Evolutionary conservation across 192 early-diverging fungal genomes (phyloP).

Genomic region (Podila epicladia): DNA sequence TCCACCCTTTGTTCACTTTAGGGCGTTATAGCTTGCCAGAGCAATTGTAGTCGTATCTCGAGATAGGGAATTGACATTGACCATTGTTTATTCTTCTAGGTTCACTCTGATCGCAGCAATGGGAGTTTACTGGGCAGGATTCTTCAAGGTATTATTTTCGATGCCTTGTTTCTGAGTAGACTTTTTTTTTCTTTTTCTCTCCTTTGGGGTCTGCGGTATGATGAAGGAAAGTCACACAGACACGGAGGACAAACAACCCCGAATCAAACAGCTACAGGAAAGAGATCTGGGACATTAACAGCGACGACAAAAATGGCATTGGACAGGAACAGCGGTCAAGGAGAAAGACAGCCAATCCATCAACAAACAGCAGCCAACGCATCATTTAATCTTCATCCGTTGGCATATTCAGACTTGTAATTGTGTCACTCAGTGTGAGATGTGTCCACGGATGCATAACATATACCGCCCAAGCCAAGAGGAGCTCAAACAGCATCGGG

Average conservation of each 20-base stretch:
- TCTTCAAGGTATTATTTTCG: slow-evolving; percentile 59
- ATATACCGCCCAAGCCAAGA: too few relatives aligned
- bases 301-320: neutral
- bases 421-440: too few relatives aligned
- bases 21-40: neutral
- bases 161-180: neutral
- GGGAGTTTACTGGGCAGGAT: slow-evolving; percentile 68
- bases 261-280: too few relatives aligned
- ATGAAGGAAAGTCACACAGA: neutral
- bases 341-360: neutral
- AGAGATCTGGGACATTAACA: too few relatives aligned
- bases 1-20: neutral
- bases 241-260: neutral
- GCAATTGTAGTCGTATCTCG: neutral
- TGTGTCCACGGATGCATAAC: too few relatives aligned
- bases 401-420: too few relatives aligned
- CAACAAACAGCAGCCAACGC: neutral
- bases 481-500: too few relatives aligned
- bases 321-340: neutral
- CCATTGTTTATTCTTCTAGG: slow-evolving; percentile 2
- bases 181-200: neutral
- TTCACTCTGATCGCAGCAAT: slow-evolving; percentile 56
- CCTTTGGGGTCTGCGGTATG: neutral
- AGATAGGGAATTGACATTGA: neutral
- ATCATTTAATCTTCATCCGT: neutral